These are phyloP conservation scores for Aurinia saxatilis DNA, from an alignment of 345 rosid genomes.

Conservation along the genomic window DNA sequence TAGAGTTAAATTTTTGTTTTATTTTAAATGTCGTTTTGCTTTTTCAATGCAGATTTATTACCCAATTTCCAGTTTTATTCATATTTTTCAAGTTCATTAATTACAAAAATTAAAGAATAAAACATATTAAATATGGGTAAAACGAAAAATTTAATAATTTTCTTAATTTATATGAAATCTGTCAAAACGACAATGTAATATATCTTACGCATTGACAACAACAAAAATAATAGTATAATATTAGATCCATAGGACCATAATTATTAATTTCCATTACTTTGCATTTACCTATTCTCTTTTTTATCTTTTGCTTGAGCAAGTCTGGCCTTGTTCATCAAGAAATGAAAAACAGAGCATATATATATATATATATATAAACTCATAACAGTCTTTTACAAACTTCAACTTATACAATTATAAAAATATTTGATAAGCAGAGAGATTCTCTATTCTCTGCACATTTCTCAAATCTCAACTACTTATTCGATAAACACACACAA, in stretches of 20 bases:
- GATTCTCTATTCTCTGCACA: slow-evolving; percentile 5
- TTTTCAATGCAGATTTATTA: too few species aligned
- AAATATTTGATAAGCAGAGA: neutral
- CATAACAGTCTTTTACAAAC: neutral
- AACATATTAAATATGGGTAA: too few species aligned
- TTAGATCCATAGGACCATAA: too few species aligned
- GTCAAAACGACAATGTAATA: too few species aligned
- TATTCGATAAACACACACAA: slow-evolving; percentile 12
- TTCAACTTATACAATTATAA: neutral
- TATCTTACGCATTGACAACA: neutral
- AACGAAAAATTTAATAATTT: too few species aligned
- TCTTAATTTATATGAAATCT: too few species aligned
- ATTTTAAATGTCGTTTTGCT: too few species aligned
- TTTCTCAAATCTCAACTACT: neutral
- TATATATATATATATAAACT: neutral
- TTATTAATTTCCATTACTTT: neutral
- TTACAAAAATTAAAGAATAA: too few species aligned
- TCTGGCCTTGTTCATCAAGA: slow-evolving; percentile 27
- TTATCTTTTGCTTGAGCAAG: neutral
- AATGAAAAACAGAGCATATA: slow-evolving; percentile 15
- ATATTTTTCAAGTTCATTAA: too few species aligned
- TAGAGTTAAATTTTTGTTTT: too few species aligned
- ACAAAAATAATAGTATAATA: neutral
- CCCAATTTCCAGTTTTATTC: too few species aligned
- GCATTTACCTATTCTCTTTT: neutral